phyloP scores from a whole-genome alignment of 768 basidiomycete genomes.

The Kwoniella botswanensis region DNA sequence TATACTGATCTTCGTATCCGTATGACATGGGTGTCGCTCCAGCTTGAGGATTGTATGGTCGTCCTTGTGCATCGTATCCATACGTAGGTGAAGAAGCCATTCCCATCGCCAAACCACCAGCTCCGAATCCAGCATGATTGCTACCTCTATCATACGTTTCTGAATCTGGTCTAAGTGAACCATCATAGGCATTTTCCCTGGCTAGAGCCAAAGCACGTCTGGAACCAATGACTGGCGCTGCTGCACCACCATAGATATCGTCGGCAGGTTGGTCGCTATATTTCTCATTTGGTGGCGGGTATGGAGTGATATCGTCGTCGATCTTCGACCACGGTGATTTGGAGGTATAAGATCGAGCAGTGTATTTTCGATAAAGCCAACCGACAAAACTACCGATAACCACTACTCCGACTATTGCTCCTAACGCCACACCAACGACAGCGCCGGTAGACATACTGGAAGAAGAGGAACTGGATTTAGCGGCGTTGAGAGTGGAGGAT shows the following conservation, averaged over 20 bases:
- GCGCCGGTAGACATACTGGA: conserved; percentile 42
- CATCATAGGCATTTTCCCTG: conserved; percentile 38
- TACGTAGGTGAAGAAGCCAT: conserved; percentile 19
- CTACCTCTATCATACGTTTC: conserved; percentile 29
- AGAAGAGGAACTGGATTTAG: conserved; percentile 16
- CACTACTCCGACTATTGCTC: conserved; percentile 41
- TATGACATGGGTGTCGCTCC: conserved; percentile 40
- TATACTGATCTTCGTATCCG: conserved; percentile 25
- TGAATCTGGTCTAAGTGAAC: conserved; percentile 33
- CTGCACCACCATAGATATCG: conserved; percentile 43
- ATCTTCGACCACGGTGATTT: conserved; percentile 46
- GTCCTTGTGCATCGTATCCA: conserved; percentile 46
- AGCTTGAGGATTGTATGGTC: conserved; percentile 43
- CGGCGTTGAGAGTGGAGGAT: conserved; percentile 20
- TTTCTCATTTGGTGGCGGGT: conserved; percentile 33
- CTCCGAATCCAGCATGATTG: conserved; percentile 48
- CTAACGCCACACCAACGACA: conserved; percentile 45
- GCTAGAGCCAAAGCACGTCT: conserved; percentile 46
- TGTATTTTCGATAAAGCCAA: conserved; percentile 50
- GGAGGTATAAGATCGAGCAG: conserved; percentile 32
- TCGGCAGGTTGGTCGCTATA: conserved; percentile 17
- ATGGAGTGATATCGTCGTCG: conserved; percentile 48
- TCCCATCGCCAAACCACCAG: conserved; percentile 17
- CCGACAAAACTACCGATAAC: conserved; percentile 39
- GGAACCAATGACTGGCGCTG: conserved; percentile 50